These are phyloP conservation scores for Grifola frondosa DNA, from an alignment of 1,284 basidiomycete genomes.

Conservation along the genomic window DNA sequence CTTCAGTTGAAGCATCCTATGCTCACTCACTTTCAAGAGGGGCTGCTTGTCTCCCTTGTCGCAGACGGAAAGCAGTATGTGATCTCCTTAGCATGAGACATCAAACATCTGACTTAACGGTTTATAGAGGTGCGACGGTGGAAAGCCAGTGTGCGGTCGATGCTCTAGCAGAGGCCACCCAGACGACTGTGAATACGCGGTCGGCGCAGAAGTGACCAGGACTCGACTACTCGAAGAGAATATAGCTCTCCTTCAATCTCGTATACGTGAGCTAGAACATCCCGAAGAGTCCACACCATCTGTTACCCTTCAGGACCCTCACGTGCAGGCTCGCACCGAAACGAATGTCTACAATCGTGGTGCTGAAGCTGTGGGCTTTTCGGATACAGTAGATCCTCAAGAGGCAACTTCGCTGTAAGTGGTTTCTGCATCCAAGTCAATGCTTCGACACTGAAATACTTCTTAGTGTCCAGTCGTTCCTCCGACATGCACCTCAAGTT, in stretches of 20 bases:
- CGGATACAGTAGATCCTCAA: too few relatives aligned
- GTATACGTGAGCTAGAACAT: conserved; percentile 30
- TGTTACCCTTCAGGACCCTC: conserved; percentile 20
- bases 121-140: conserved; percentile 31
- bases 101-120: too few relatives aligned
- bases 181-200: conserved; percentile 33
- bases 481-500: conserved; percentile 35
- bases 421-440: too few relatives aligned
- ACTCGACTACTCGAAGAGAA: conserved; percentile 32
- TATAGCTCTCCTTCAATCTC: conserved; percentile 28
- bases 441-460: too few relatives aligned
- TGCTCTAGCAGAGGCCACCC: conserved; percentile 24
- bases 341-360: too few relatives aligned
- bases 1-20: too few relatives aligned
- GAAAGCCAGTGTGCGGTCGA: conserved; percentile 29
- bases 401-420: too few relatives aligned
- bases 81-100: too few relatives aligned
- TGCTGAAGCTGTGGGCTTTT: too few relatives aligned
- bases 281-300: conserved; percentile 20
- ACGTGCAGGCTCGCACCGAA: too few relatives aligned
- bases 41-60: conserved; percentile 17
- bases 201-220: conserved; percentile 26
- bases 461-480: conserved; percentile 33
- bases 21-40: too few relatives aligned
- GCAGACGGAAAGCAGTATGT: conserved; percentile 21